phyloP scores from a whole-genome alignment of 352 stramenopile genomes.

The Phytophthora sojae region DNA sequence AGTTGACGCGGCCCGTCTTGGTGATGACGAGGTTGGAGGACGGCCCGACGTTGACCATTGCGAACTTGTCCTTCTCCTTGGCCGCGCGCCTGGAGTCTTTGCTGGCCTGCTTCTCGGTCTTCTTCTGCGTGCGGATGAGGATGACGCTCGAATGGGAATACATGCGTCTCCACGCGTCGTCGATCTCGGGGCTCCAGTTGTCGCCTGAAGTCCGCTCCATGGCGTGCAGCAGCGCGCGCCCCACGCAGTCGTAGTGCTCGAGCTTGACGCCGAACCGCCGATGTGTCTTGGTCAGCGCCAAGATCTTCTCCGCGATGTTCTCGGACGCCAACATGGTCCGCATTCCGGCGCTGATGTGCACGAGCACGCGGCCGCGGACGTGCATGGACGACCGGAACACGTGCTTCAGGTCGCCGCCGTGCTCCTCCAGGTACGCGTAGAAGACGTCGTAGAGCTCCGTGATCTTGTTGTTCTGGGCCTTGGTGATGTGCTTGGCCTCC shows the following conservation, averaged over 20 bases:
- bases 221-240: slow-evolving; percentile 44
- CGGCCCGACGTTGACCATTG: slow-evolving; percentile 16
- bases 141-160: slow-evolving; percentile 56
- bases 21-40: slow-evolving; percentile 31
- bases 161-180: slow-evolving; percentile 50
- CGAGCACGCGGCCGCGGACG: slow-evolving; percentile 49
- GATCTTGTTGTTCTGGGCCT: slow-evolving; percentile 46
- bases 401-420: slow-evolving; percentile 56
- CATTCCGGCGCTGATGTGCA: slow-evolving; percentile 66
- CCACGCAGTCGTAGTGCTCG: slow-evolving; percentile 53
- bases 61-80: slow-evolving; percentile 33
- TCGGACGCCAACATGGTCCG: slow-evolving; percentile 49
- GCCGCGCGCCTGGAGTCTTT: slow-evolving; percentile 15
- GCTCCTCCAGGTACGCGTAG: slow-evolving; percentile 52
- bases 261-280: slow-evolving; percentile 56
- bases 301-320: slow-evolving; percentile 46
- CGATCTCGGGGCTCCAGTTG: slow-evolving; percentile 49
- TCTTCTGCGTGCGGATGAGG: slow-evolving; percentile 46
- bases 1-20: slow-evolving; percentile 30
- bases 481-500: slow-evolving; percentile 36
- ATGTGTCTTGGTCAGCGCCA: slow-evolving; percentile 57
- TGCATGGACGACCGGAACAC: slow-evolving; percentile 66
- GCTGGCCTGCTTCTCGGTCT: slow-evolving; percentile 35
- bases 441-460: slow-evolving; percentile 61
- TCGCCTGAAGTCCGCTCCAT: slow-evolving; percentile 50